Percentiles rank a stretch among this genome's conserved stretches.
phyloP scores from a whole-genome alignment of 352 stramenopile genomes.

The Blastocystis sp. region DNA sequence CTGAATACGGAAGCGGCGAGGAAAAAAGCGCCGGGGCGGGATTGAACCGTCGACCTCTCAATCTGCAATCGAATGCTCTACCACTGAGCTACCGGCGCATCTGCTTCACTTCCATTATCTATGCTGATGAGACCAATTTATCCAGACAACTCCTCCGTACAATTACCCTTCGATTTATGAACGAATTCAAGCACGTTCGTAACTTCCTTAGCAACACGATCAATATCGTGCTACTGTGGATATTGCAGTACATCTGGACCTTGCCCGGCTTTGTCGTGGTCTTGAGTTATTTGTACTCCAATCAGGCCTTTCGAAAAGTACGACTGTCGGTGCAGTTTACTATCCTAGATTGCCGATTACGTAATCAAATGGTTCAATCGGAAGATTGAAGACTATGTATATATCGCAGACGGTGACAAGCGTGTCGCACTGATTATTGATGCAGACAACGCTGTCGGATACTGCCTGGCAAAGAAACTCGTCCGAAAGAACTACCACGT shows the following conservation, averaged over 20 bases:
- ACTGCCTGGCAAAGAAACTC: slow-evolving; percentile 43
- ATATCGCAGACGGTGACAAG: slow-evolving; percentile 8
- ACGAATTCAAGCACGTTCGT: slow-evolving; percentile 51
- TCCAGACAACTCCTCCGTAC: neutral
- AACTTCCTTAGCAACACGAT: slow-evolving; percentile 53
- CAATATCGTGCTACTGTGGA: slow-evolving; percentile 49
- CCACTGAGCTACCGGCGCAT: slow-evolving; percentile 39
- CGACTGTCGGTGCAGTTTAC: neutral
- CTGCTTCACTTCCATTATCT: neutral
- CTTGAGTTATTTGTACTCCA: slow-evolving; percentile 54
- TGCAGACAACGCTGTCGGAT: slow-evolving; percentile 47
- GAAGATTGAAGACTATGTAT: slow-evolving; percentile 54
- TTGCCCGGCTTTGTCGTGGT: slow-evolving; percentile 49
- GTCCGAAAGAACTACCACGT: slow-evolving; percentile 57
- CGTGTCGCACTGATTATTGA: slow-evolving; percentile 44
- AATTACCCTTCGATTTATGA: neutral
- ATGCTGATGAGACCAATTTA: neutral
- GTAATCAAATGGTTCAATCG: slow-evolving; percentile 54
- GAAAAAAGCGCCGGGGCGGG: slow-evolving; percentile 39
- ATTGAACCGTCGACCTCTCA: slow-evolving; percentile 53
- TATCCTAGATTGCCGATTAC: slow-evolving; percentile 8
- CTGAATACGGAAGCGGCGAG: neutral
- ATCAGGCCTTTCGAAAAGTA: slow-evolving; percentile 36
- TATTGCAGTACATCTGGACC: slow-evolving; percentile 54
- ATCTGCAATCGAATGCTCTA: slow-evolving; percentile 37